Evolutionary conservation across 2,329 filamentous ascomycete species (phyloP).

Genomic region (Pseudocercospora musae): DNA sequence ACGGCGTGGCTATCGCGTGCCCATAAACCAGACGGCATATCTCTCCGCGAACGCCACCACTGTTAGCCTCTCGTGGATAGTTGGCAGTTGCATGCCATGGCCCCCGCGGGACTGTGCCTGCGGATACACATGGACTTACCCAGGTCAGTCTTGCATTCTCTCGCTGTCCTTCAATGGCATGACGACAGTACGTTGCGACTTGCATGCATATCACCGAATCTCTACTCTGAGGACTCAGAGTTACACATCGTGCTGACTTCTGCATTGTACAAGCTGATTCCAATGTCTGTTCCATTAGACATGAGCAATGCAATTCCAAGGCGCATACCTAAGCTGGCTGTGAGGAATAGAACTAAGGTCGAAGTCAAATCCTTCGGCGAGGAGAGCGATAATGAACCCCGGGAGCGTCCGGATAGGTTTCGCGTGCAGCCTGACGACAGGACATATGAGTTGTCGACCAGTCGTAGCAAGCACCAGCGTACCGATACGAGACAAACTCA

Average conservation of each 20-base stretch:
- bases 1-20: neutral
- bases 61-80: neutral
- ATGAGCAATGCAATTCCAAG: slow-evolving; percentile 14
- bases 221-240: neutral
- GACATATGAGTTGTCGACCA: slow-evolving; percentile 4
- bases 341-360: slow-evolving; percentile 16
- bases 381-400: slow-evolving; percentile 5
- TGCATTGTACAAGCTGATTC: neutral
- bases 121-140: neutral
- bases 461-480: slow-evolving; percentile 2
- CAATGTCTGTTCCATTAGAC: slow-evolving; percentile 10
- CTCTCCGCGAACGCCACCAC: neutral
- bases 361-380: slow-evolving; percentile 3
- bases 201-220: neutral
- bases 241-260: neutral
- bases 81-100: neutral
- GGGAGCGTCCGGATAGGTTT: neutral
- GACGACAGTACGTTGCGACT: neutral
- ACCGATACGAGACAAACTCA: neutral
- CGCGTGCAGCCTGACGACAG: neutral
- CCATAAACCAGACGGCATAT: neutral
- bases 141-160: neutral
- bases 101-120: neutral
- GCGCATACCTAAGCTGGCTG: slow-evolving; percentile 27
- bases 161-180: neutral